Evolutionary conservation across 768 basidiomycete genomes (phyloP).

Genomic region (Cyathus striatus): DNA sequence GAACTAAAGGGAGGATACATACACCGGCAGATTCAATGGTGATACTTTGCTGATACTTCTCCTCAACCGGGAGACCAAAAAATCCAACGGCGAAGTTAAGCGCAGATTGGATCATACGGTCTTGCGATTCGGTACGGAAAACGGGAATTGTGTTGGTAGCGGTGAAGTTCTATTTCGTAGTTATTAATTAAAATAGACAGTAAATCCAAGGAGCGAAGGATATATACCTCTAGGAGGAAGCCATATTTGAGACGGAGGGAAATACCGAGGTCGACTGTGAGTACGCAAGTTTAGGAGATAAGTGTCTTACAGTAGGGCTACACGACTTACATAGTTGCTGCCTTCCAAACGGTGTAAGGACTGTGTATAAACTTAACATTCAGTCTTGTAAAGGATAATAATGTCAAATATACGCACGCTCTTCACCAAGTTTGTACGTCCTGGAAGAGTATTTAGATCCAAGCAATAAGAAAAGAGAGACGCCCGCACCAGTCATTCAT

Average conservation of each 20-base stretch:
- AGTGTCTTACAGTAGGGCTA: no score
- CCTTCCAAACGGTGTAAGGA: constrained; percentile 87
- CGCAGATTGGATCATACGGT: constrained; percentile 68
- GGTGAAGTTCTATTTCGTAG: constrained; percentile 46
- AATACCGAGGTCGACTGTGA: constrained; percentile 61
- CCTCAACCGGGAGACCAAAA: constrained; percentile 69
- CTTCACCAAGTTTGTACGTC: constrained; percentile 89
- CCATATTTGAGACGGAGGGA: constrained; percentile 78
- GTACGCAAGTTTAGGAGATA: no score
- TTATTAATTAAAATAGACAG: background rate
- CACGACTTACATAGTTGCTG: constrained; percentile 69
- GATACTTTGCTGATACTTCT: constrained; percentile 72
- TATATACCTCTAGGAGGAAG: constrained; percentile 54
- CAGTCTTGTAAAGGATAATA: background rate
- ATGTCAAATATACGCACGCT: constrained; percentile 48
- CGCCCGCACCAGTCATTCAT: constrained; percentile 71
- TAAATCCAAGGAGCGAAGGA: background rate
- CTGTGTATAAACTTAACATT: constrained; percentile 24
- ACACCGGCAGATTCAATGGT: constrained; percentile 63
- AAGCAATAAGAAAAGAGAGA: no score
- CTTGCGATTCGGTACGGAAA: constrained; percentile 75
- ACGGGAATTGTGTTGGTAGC: constrained; percentile 61
- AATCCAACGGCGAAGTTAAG: constrained; percentile 70
- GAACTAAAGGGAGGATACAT: constrained; percentile 3
- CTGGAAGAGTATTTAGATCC: constrained; percentile 27